Base-by-base conservation (phyloP, 495 filamentous ascomycete species). In the Ramalina peruviana region DNA sequence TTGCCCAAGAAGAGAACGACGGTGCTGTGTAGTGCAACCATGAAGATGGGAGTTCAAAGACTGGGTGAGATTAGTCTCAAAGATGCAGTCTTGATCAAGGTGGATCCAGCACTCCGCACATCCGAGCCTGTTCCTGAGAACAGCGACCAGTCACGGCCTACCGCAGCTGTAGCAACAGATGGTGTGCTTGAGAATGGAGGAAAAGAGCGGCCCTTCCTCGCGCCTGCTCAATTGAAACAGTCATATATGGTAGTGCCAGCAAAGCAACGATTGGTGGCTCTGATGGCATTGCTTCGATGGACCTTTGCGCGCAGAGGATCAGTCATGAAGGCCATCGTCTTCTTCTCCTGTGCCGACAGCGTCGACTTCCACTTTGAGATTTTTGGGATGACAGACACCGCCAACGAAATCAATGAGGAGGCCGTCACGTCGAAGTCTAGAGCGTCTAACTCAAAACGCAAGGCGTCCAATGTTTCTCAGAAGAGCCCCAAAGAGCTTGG, bases 311-410 rank as follows among this genome's bases (percentile, higher is more conserved):
- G 88, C 13, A 82, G 82, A 64, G 88, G 87, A 0, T 85, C 86
- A 2, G 80, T 92, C 19, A 93, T 90, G 80, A 95, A 97, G 64
- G 82, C 83, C 4, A 95, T 97, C 53, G 77, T 97, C 45, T 98
- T 98, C 65, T 85, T 98, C 37, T 93, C 88, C 1, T 97, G 93
- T 58, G 89, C 92, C 15, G 93, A 98, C 59, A 90, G 85, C 10
- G 92, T 97, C 42, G 88, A 98, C 60, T 98, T 94, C 62, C 88
- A 94, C 60, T 97, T 88, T 58, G 83, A 93, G 43, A 65, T 95
- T n/a, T 81, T 98, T 54, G 80, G 79, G 59, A 63, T 33, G 49
- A 66, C 5, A 20, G 54, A 63, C 19, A 52, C 3, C 2, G 30
- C 3, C n/a, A 11, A 7, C 15, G 4, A 36, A 15, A 10, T 15